Evolutionary conservation across 2,329 filamentous ascomycete species (phyloP), one percentile per base, ranked within the genome.

Genomic region (Aspergillus costaricaensis): DNA sequence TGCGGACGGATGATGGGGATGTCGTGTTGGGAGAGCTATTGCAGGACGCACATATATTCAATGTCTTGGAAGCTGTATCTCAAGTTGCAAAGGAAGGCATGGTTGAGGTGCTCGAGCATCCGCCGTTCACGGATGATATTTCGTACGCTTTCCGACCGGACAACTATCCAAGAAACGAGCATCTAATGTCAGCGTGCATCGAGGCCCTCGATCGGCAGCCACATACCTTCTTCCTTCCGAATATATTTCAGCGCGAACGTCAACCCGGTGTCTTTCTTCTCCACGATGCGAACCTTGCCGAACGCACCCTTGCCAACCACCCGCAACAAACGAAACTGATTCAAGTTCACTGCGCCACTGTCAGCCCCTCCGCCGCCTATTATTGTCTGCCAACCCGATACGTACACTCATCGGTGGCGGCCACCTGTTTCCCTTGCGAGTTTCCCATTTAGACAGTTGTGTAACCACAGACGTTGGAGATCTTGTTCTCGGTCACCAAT

Each of bases 41-140:
- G 50, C 8, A 25, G 41, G 19, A 66, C 91, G 72, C 83, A 96
- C 92, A 99, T 90, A 79, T 99, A 99, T 78, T 99, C 95, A 70
- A 98, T 92, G 78, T 99, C 95, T 79, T 99, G 95, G 75, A 99
- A 99, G 79, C 93, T 97, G 81, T 98, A 99, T 71, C 95, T 91
- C 82, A 99, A 82, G 78, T 99, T 99, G 82, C 94, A 98, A 68
- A 99, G 90, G 77, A 98, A 99, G 25, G 94, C 92, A 73, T 99
- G 95, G 76, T 96, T 97, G 70, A 99, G 85, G 76, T 98, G 92
- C 80, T 99, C 93, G 73, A 99, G 86, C 95, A 99, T 99, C 74
- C 94, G 88, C 65, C 95, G 87, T 82, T 99, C 95, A 69, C 95
- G 89, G 73, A 99, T 95, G 68, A 99, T 99, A 76, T 99, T 99